phyloP scores from a whole-genome alignment of 441 rosid species.

The Adansonia madagascariensis region DNA sequence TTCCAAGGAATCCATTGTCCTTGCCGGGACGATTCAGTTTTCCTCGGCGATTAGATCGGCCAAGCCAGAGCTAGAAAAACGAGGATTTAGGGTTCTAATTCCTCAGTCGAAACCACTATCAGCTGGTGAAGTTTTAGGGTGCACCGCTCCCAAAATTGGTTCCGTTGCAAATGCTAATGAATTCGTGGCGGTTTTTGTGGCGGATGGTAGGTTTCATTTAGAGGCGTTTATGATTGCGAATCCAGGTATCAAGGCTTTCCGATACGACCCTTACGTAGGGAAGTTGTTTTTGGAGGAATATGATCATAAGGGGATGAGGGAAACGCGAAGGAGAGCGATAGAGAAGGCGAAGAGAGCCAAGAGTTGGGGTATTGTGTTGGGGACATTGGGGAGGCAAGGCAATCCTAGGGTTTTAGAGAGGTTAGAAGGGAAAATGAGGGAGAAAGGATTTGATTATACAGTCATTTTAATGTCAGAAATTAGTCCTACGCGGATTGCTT shows the following conservation, averaged over 20 bases:
- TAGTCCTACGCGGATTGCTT: slow-evolving; percentile 63
- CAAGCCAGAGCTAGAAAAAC: slow-evolving; percentile 70
- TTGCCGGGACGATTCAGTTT: slow-evolving; percentile 91
- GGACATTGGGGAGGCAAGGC: slow-evolving; percentile 96
- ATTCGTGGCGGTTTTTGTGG: slow-evolving; percentile 67
- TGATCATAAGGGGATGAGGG: slow-evolving; percentile 95
- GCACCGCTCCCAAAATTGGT: slow-evolving; percentile 71
- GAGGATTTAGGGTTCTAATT: slow-evolving; percentile 66
- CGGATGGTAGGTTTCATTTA: slow-evolving; percentile 92
- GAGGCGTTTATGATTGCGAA: slow-evolving; percentile 97
- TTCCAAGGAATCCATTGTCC: slow-evolving; percentile 40
- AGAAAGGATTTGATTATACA: slow-evolving; percentile 58
- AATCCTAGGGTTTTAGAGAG: slow-evolving; percentile 79
- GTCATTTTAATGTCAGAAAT: slow-evolving; percentile 90
- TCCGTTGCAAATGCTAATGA: slow-evolving; percentile 31
- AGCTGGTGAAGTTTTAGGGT: slow-evolving; percentile 84
- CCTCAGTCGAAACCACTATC: slow-evolving; percentile 93
- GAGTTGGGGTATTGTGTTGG: slow-evolving; percentile 84
- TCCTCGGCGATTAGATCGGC: slow-evolving; percentile 76
- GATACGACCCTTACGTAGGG: slow-evolving; percentile 86
- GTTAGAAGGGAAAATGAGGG: slow-evolving; percentile 76
- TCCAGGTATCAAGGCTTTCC: slow-evolving; percentile 67
- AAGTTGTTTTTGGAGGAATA: slow-evolving; percentile 86
- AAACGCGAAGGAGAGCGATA: slow-evolving; percentile 63
- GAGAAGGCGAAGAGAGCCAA: slow-evolving; percentile 49